Evolutionary conservation across 1,284 basidiomycete species (phyloP).

Genomic region (Malassezia yamatoensis): DNA sequence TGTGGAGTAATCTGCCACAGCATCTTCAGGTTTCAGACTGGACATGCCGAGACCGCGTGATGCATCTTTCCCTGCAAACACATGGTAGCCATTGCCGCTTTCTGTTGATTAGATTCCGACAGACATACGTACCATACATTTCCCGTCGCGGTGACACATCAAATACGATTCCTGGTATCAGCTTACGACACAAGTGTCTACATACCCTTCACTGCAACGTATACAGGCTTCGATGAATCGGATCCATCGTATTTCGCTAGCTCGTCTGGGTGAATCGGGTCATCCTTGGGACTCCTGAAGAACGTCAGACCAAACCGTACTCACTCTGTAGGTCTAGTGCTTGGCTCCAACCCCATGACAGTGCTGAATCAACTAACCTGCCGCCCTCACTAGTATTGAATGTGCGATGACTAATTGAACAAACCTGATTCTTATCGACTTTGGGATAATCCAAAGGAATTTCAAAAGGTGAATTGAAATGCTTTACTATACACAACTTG

Average conservation of each 20-base stretch:
- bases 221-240: conserved; percentile 60
- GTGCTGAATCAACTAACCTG: too few relatives aligned
- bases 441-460: too few relatives aligned
- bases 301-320: conserved; percentile 1
- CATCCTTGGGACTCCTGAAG: conserved; percentile 61
- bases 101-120: conserved; percentile 6
- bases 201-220: conserved; percentile 76
- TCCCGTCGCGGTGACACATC: conserved; percentile 68
- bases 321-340: conserved; percentile 32
- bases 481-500: too few relatives aligned
- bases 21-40: conserved; percentile 75
- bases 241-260: conserved; percentile 64
- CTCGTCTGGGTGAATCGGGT: conserved; percentile 62
- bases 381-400: too few relatives aligned
- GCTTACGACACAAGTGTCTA: not conserved
- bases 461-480: too few relatives aligned
- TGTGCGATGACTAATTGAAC: too few relatives aligned
- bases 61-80: conserved; percentile 74
- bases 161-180: conserved; percentile 59
- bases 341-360: conserved; percentile 23
- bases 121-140: conserved; percentile 61
- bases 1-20: conserved; percentile 71
- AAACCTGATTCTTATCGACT: too few relatives aligned
- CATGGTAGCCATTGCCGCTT: conserved; percentile 45
- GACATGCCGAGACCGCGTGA: conserved; percentile 55